Evolutionary conservation across 73 alveolate species (phyloP).

Genomic region (Paramecium pentaurelia): DNA sequence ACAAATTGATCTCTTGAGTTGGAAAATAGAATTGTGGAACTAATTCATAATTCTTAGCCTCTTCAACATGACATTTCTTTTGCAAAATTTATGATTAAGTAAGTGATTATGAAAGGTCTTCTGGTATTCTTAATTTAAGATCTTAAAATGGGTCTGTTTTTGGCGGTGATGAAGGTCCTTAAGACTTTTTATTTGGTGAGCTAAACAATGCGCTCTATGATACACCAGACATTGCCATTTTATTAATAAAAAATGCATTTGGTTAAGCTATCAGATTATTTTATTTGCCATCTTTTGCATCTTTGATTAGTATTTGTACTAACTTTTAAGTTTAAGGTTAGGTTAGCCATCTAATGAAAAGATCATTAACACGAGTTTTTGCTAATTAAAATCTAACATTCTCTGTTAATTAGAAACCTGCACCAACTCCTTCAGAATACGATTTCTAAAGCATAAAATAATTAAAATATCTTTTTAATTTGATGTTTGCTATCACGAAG

Average conservation of each 20-base stretch:
- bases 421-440: conserved; percentile 26
- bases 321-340: neutral
- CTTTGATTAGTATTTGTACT: neutral
- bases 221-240: conserved; percentile 29
- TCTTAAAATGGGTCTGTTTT: neutral
- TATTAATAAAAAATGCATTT: conserved; percentile 7
- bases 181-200: neutral
- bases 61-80: neutral
- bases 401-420: neutral
- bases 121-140: neutral
- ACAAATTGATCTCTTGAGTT: neutral
- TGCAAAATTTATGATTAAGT: neutral
- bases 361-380: neutral
- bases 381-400: conserved; percentile 2
- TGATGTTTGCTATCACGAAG: neutral
- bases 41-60: neutral
- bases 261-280: conserved; percentile 8
- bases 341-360: conserved; percentile 24
- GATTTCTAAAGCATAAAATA: conserved; percentile 22
- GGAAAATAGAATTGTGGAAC: conserved; percentile 59
- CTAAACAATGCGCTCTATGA: neutral
- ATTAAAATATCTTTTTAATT: conserved; percentile 4
- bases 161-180: conserved; percentile 8
- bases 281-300: neutral
- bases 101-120: neutral